These are phyloP conservation scores for Coemansia sp. DNA, from an alignment of 192 early-diverging fungal genomes.

Conservation along the genomic window DNA sequence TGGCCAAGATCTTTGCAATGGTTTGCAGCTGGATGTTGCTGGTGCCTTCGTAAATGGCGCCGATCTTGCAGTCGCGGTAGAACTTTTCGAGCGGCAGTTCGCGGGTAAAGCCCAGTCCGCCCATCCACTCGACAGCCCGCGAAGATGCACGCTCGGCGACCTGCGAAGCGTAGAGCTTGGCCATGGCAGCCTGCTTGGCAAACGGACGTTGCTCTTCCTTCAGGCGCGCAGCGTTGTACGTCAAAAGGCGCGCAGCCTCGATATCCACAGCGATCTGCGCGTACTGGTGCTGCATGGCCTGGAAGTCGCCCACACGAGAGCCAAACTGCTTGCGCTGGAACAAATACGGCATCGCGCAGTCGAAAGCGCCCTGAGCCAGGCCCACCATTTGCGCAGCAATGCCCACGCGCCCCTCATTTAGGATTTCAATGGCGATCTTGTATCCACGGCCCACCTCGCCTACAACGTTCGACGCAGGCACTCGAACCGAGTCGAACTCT, in stretches of 20 bases:
- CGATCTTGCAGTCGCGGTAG: constrained; percentile 96
- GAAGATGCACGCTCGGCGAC: constrained; percentile 88
- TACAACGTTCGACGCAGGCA: constrained; percentile 84
- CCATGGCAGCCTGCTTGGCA: constrained; percentile 97
- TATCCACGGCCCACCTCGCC: constrained; percentile 96
- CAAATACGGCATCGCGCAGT: constrained; percentile 84
- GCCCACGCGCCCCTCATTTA: constrained; percentile 98
- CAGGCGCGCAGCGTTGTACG: constrained; percentile 94
- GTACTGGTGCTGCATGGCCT: constrained; percentile 79
- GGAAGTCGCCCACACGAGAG: constrained; percentile 81
- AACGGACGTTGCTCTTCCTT: constrained; percentile 92
- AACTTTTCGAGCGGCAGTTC: constrained; percentile 91
- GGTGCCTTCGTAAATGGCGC: constrained; percentile 94
- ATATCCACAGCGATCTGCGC: constrained; percentile 89
- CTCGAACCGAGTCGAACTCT: constrained; percentile 86
- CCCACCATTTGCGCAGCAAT: constrained; percentile 99
- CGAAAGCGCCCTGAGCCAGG: constrained; percentile 90
- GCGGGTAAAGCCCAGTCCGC: constrained; percentile 96
- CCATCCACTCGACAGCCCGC: constrained; percentile 94
- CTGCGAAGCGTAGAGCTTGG: constrained; percentile 93
- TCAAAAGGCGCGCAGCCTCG: constrained; percentile 93
- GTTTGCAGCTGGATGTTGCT: constrained; percentile 97
- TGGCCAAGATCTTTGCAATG: constrained; percentile 67
- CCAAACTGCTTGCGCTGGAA: constrained; percentile 97
- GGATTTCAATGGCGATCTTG: constrained; percentile 96